Evolutionary conservation across 2,329 filamentous ascomycete species (phyloP), one percentile per base, ranked within the genome.

Genomic region (Ophiostoma pallidulum): DNA sequence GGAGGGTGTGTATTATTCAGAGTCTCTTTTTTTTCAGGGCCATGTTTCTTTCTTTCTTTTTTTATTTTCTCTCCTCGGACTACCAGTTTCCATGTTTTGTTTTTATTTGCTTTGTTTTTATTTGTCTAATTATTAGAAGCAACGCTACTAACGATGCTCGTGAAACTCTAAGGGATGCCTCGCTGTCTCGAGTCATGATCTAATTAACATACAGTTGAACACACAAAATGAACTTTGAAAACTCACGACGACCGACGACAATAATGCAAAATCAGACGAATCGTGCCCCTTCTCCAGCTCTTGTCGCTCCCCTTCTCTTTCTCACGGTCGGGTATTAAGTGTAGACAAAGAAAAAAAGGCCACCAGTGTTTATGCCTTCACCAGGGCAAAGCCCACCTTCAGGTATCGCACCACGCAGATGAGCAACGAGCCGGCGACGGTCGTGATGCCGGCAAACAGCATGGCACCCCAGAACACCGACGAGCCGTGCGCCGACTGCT

Each of bases 371-470:
- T 45, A 49, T 29, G 47, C 47, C 36, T 49, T 49, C 6, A 41
- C 41, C 41, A 45, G 7, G 22, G 28, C 12, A n/a, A 49, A 36
- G 28, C 47, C 47, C 13, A 45, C 47, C 31, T 49, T 49, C 36
- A 44, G 39, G 41, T 22, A 40, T 4, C 47, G 41, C n/a, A 41
- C 41, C 9, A 44, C 35, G n/a, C 44, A 4, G 18, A 44, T 33
- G 13, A 49, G 36, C 4, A 45, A 13, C 10, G 47, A 24, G 16
- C 41, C 47, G 1, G 37, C 47, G 7, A 49, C 20, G 1, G 36
- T 41, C 29, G 47, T 49, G 29, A 49, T 18, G 8, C 47, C 47
- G 4, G 47, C 47, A 41, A 49, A 49, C 7, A 49, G 16, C 1
- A 49, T 18, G 1, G 48, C 48, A 19, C 48, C 48, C 42, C 48